Evolutionary conservation across 1,284 basidiomycete genomes (phyloP).

Genomic region (Schizophyllum commune): DNA sequence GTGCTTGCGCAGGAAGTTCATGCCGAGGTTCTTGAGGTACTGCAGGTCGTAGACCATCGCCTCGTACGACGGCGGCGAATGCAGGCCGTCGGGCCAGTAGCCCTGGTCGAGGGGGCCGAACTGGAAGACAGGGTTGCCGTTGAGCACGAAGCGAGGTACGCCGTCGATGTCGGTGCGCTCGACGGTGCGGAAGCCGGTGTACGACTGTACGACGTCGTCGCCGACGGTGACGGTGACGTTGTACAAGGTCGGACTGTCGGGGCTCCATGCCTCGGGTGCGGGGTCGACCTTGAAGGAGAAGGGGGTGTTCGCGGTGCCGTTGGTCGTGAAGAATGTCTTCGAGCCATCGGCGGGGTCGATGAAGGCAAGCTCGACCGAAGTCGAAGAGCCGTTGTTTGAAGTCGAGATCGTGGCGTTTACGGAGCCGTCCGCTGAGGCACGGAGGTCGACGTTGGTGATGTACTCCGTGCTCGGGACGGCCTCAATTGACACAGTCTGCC

Average conservation of each 20-base stretch:
- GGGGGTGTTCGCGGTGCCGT: constrained; percentile 6
- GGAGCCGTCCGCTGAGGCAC: constrained; percentile 6
- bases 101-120: constrained; percentile 13
- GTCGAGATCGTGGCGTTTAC: constrained; percentile 10
- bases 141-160: constrained; percentile 10
- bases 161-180: constrained; percentile 9
- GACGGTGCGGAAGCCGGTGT: constrained; percentile 11
- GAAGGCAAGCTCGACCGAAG: constrained; percentile 5
- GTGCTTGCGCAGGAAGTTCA: constrained; percentile 13
- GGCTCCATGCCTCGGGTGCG: constrained; percentile 6
- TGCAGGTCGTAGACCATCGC: constrained; percentile 11
- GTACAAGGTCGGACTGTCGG: constrained; percentile 10
- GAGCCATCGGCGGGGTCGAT: constrained; percentile 7
- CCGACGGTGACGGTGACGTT: constrained; percentile 10
- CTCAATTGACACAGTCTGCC: constrained; percentile 14
- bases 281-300: constrained; percentile 8
- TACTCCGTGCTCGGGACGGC: constrained; percentile 7
- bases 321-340: constrained; percentile 5
- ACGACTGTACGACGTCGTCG: constrained; percentile 6
- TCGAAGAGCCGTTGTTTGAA: constrained; percentile 3
- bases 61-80: constrained; percentile 10
- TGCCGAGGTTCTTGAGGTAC: constrained; percentile 10
- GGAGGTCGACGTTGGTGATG: constrained; percentile 9
- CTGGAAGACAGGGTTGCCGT: constrained; percentile 11
- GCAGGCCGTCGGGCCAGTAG: constrained; percentile 12